A percentile compares a stretch with the other conserved stretches of the same genome.
Conservation (phyloP, 2,329 filamentous ascomycete genomes). For the Drechslerella coelobrocha region DNA sequence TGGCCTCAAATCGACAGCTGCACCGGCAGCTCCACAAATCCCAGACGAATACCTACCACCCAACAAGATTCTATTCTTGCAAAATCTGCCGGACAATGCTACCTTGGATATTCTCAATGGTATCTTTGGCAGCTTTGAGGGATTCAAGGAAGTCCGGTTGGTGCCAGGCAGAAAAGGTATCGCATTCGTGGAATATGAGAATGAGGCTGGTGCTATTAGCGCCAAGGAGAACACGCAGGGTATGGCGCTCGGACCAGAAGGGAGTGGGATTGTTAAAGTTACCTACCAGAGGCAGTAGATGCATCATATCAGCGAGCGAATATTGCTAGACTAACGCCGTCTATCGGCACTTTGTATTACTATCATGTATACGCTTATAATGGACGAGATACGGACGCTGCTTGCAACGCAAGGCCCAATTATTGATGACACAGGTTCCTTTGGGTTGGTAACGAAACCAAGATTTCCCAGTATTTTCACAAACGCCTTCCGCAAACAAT, state of each 20-base stretch:
- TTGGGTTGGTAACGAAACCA: too few species aligned
- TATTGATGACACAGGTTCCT: too few species aligned
- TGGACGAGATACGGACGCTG: background rate
- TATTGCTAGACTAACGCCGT: background rate
- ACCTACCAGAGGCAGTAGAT: conserved; percentile 91
- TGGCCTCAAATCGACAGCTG: conserved; percentile 77
- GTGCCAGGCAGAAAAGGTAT: conserved; percentile 87
- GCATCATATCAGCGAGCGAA: background rate
- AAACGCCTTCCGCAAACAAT: background rate
- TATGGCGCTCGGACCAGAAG: conserved; percentile 73
- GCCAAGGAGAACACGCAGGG: conserved; percentile 93
- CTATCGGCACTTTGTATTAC: conserved; percentile 1
- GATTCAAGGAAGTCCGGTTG: conserved; percentile 88
- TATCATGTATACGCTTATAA: background rate
- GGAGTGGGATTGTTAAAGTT: conserved; percentile 83
- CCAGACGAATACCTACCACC: conserved; percentile 98
- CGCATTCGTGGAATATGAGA: conserved; percentile 96
- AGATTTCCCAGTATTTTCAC: too few species aligned
- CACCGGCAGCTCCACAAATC: conserved; percentile 72
- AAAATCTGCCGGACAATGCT: conserved; percentile 87
- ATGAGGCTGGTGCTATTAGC: conserved; percentile 83
- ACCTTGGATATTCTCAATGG: conserved; percentile 78
- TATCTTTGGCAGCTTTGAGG: conserved; percentile 88
- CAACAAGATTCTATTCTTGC: conserved; percentile 94
- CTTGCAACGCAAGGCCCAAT: background rate